Base-by-base conservation (phyloP, 305 asterid genomes). In the Nicotiana rustica region DNA sequence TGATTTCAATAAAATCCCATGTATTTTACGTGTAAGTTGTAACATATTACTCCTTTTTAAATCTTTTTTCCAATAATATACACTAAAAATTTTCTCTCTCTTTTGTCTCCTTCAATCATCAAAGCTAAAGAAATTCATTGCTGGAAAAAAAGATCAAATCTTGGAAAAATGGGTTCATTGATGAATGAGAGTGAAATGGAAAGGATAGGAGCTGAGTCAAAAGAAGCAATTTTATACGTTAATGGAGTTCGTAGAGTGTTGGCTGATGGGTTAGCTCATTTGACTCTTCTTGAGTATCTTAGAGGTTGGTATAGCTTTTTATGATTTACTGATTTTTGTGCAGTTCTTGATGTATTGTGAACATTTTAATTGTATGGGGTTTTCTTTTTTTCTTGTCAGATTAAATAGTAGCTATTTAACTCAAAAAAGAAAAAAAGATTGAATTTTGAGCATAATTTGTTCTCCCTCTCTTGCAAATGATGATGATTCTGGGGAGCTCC, bases 251-350 rank as follows among this genome's bases (percentile, higher is more conserved):
- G 98, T 82, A 89, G 94, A 83, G 90, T 93, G 84, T 88, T 96
- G 88, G 95, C 97, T 41, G 97, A 96, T 87, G 98, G 98, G 5
- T 89, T 93, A 84, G 98, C 98, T 65, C 95, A 94, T 85, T 56
- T 90, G 59, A 96, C 98, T 84, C 98, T 96, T 52, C 98, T 96
- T 55, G 99, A 96, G 82, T 94, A 94, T 87, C 98, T 96, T 83
- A 86, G 98, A 89, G 99, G 99, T 96, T 77, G 21, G 18, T 67
- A 12, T 36, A 31, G 3, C 25, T 19, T 66, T 67, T 44, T 14
- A 13, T 10, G 15, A 36, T 59, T 38, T 68, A 21, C 64, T 81
- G 15, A 5, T 41, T 47, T 47, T 77, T 52, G 1, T 52, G 57
- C 15, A 10, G 2, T 52, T 52, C 5, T 10, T 52, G 59, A 52